Percentiles rank a stretch among this genome's conserved stretches.
Conservation (phyloP, 208 protist genomes). For the Crithidia brevicula region DNA sequence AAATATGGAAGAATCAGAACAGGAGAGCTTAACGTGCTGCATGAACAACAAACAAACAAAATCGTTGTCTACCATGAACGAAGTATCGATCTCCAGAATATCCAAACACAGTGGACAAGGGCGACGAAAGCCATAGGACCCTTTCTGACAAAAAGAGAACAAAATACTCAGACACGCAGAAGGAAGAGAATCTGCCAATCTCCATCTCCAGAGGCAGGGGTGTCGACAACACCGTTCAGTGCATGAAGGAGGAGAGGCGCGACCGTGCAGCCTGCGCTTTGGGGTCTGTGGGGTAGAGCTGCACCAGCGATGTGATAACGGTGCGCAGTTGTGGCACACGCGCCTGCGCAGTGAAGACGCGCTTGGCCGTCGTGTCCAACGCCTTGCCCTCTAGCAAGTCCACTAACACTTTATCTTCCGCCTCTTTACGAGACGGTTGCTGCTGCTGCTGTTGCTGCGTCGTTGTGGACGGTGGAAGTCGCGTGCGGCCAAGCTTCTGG, state of each 20-base stretch:
- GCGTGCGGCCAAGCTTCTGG: constrained; percentile 27
- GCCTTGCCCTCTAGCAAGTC: constrained; percentile 21
- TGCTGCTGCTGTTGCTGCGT: constrained; percentile 13
- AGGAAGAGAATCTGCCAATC: too few species aligned
- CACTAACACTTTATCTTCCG: constrained; percentile 4
- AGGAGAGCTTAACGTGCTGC: too few species aligned
- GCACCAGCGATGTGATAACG: constrained; percentile 62
- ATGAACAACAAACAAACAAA: too few species aligned
- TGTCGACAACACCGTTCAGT: too few species aligned
- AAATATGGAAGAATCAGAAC: too few species aligned
- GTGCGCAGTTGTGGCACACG: constrained; percentile 63
- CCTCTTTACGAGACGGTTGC: not conserved
- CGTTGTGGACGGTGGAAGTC: constrained; percentile 1
- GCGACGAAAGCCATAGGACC: too few species aligned
- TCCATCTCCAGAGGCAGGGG: too few species aligned
- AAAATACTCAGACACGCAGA: too few species aligned
- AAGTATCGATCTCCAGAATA: too few species aligned
- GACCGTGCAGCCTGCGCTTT: constrained; percentile 69
- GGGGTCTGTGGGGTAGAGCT: constrained; percentile 66
- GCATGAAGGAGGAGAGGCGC: constrained; percentile 72
- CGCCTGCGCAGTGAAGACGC: constrained; percentile 33
- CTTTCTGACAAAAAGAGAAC: too few species aligned
- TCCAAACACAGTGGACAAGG: too few species aligned
- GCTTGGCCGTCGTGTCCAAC: constrained; percentile 31
- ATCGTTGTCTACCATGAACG: too few species aligned